Evolutionary conservation across 169 alveolate species (phyloP).

Genomic region (Plasmodium gaboni): DNA sequence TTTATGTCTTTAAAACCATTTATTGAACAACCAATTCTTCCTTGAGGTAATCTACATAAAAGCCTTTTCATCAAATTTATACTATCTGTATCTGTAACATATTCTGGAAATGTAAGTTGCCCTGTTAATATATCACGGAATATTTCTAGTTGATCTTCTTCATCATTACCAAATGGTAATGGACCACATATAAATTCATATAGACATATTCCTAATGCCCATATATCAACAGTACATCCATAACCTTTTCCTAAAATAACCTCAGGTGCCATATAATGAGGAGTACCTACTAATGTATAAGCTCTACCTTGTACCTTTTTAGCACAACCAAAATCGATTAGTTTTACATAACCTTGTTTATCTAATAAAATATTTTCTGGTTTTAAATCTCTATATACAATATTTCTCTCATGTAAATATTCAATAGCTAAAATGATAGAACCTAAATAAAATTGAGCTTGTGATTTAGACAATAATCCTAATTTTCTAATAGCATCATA

Average conservation of each 20-base stretch:
- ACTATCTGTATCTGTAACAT: conserved; percentile 90
- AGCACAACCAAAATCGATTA: conserved; percentile 97
- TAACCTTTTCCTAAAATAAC: conserved; percentile 96
- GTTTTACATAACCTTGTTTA: conserved; percentile 96
- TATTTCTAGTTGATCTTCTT: conserved; percentile 95
- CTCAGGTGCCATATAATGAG: conserved; percentile 98
- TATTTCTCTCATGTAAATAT: conserved; percentile 94
- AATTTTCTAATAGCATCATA: conserved; percentile 94
- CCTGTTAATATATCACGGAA: conserved; percentile 95
- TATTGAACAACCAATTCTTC: conserved; percentile 92
- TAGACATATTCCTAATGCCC: conserved; percentile 99
- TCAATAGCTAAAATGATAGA: conserved; percentile 92
- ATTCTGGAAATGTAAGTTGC: conserved; percentile 79
- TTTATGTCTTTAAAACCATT: conserved; percentile 92
- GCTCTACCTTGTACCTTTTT: conserved; percentile 93
- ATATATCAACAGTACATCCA: conserved; percentile 96
- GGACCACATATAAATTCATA: conserved; percentile 98
- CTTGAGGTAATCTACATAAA: conserved; percentile 93
- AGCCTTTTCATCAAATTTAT: conserved; percentile 91
- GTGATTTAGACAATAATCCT: conserved; percentile 90
- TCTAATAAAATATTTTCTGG: conserved; percentile 98
- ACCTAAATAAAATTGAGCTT: conserved; percentile 94
- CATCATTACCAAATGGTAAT: conserved; percentile 98
- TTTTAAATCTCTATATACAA: conserved; percentile 96
- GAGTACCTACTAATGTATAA: conserved; percentile 96